Evolutionary conservation across 805 yeast species (phyloP).

Genomic region (Naumovozyma castellii): DNA sequence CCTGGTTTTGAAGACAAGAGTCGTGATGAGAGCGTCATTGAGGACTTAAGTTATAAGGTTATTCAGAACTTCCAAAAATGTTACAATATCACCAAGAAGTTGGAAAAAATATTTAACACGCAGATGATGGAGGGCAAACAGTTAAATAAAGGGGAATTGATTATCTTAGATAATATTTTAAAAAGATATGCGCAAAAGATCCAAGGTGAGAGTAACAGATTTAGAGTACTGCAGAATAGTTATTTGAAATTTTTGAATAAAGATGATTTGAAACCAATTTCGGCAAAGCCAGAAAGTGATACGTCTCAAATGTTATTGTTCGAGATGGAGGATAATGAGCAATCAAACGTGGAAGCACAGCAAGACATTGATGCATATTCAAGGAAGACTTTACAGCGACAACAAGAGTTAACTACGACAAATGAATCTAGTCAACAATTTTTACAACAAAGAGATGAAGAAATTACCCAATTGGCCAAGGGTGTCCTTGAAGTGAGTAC

Average conservation of each 20-base stretch:
- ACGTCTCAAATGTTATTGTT: slow-evolving; percentile 20
- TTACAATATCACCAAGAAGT: slow-evolving; percentile 63
- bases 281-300: slow-evolving; percentile 24
- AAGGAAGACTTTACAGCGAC: slow-evolving; percentile 22
- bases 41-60: slow-evolving; percentile 61
- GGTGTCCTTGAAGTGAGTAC: slow-evolving; percentile 90
- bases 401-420: slow-evolving; percentile 20
- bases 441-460: slow-evolving; percentile 64
- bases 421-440: slow-evolving; percentile 15
- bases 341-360: neutral
- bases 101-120: slow-evolving; percentile 37
- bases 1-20: slow-evolving; percentile 83
- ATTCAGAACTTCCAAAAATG: slow-evolving; percentile 72
- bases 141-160: slow-evolving; percentile 38
- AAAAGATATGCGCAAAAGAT: slow-evolving; percentile 77
- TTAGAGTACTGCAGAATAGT: slow-evolving; percentile 79
- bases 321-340: slow-evolving; percentile 30
- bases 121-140: slow-evolving; percentile 31
- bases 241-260: slow-evolving; percentile 77
- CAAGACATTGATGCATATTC: slow-evolving; percentile 33
- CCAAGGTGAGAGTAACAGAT: slow-evolving; percentile 67
- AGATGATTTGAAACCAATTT: slow-evolving; percentile 53
- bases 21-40: slow-evolving; percentile 67
- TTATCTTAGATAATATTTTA: slow-evolving; percentile 70
- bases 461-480: slow-evolving; percentile 82